Evolutionary conservation across 371 early-diverging fungal genomes (phyloP).

Genomic region (Aphelidium insulamus): DNA sequence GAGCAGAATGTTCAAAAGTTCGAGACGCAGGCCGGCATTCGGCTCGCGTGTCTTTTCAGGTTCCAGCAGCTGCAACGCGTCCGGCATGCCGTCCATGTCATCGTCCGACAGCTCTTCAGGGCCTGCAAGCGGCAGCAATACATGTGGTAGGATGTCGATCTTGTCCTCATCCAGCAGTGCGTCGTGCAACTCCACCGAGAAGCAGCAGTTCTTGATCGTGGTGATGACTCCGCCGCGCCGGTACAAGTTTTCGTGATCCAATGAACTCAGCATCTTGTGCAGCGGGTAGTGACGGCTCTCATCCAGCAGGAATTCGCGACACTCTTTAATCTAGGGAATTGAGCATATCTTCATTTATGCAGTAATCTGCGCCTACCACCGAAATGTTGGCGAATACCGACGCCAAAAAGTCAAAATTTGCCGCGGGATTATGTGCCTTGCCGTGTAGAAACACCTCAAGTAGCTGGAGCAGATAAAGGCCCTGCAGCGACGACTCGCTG

Average conservation of each 20-base stretch:
- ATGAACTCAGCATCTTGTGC: constrained; percentile 60
- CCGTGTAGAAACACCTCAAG: constrained; percentile 66
- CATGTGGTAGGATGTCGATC: constrained; percentile 57
- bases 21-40: constrained; percentile 43
- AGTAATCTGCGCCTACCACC: constrained; percentile 11
- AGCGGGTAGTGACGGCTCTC: constrained; percentile 35
- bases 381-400: constrained; percentile 83
- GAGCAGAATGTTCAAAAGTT: constrained; percentile 54
- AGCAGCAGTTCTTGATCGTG: constrained; percentile 71
- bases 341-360: background rate
- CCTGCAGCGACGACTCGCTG: constrained; percentile 14
- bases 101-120: constrained; percentile 47
- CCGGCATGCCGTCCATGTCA: constrained; percentile 82
- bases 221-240: constrained; percentile 71
- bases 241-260: constrained; percentile 53
- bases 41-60: constrained; percentile 58
- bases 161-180: constrained; percentile 34
- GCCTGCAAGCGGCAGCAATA: constrained; percentile 73
- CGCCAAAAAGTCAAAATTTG: constrained; percentile 60
- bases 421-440: constrained; percentile 50
- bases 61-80: constrained; percentile 67
- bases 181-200: constrained; percentile 41
- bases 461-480: constrained; percentile 62
- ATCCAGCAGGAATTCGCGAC: constrained; percentile 45
- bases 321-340: constrained; percentile 22